phyloP scores from a whole-genome alignment of 2,329 filamentous ascomycete genomes.

The Talaromyces sp. region DNA sequence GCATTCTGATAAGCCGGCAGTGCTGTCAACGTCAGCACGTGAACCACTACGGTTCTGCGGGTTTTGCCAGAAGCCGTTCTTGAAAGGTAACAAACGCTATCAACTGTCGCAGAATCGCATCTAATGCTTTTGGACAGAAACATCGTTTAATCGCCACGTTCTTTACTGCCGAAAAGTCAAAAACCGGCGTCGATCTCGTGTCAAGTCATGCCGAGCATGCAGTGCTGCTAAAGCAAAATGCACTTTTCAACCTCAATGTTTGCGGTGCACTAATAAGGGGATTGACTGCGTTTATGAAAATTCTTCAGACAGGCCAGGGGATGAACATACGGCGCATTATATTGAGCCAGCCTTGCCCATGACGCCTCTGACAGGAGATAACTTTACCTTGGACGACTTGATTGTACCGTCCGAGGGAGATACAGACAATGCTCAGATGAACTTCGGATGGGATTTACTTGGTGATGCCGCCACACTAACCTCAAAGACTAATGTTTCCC shows the following conservation, averaged over 20 bases:
- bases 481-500: background rate
- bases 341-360: background rate
- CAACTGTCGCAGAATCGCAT: no score
- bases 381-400: background rate
- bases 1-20: no score
- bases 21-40: background rate
- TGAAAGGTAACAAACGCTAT: no score
- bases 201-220: slow-evolving; percentile 8
- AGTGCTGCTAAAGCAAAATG: slow-evolving; percentile 7
- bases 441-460: slow-evolving; percentile 4
- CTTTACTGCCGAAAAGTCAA: slow-evolving; percentile 8
- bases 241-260: slow-evolving; percentile 3
- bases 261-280: slow-evolving; percentile 2
- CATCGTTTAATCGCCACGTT: slow-evolving; percentile 2
- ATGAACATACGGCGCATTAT: background rate
- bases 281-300: slow-evolving; percentile 10
- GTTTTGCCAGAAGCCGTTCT: slow-evolving; percentile 8
- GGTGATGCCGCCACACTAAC: background rate
- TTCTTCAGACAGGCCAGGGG: background rate
- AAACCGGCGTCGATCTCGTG: background rate
- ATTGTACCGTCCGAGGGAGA: no score
- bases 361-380: background rate
- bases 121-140: no score
- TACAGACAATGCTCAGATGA: background rate
- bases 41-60: background rate